A percentile compares a stretch with the other conserved stretches of the same genome.
Conservation (phyloP, 768 basidiomycete genomes). For the Russula griseocarnosa region DNA sequence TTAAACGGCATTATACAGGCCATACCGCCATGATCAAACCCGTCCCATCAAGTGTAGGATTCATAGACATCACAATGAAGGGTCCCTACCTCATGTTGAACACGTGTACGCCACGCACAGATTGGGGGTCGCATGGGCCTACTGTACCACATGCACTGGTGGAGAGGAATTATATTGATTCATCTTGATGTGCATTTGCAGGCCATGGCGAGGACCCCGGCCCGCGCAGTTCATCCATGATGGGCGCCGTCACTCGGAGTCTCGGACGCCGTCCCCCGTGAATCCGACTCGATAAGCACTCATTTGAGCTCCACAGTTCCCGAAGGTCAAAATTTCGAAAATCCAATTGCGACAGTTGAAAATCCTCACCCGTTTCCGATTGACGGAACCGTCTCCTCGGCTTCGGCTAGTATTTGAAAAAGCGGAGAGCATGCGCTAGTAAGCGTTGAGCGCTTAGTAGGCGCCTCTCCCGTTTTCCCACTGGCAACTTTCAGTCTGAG, state of each 20-base stretch:
- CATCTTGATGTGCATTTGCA: not conserved
- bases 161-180: not conserved
- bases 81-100: not conserved
- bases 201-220: not conserved
- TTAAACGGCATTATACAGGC: not conserved
- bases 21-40: not conserved
- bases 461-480: not conserved
- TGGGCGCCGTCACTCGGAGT: too few species aligned
- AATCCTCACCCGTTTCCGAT: too few species aligned
- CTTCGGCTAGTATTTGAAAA: too few species aligned
- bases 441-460: too few species aligned
- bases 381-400: too few species aligned
- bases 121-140: too few species aligned
- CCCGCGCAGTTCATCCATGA: not conserved
- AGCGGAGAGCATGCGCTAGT: not conserved
- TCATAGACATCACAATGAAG: not conserved
- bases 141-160: too few species aligned
- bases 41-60: not conserved
- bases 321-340: too few species aligned
- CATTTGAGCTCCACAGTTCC: not conserved
- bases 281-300: too few species aligned
- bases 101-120: not conserved
- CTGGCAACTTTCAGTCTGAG: too few species aligned
- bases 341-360: too few species aligned
- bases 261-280: too few species aligned